A percentile compares a stretch with the other conserved stretches of the same genome.
Conservation (phyloP, 305 asterid species). For the Galium porrigens region DNA sequence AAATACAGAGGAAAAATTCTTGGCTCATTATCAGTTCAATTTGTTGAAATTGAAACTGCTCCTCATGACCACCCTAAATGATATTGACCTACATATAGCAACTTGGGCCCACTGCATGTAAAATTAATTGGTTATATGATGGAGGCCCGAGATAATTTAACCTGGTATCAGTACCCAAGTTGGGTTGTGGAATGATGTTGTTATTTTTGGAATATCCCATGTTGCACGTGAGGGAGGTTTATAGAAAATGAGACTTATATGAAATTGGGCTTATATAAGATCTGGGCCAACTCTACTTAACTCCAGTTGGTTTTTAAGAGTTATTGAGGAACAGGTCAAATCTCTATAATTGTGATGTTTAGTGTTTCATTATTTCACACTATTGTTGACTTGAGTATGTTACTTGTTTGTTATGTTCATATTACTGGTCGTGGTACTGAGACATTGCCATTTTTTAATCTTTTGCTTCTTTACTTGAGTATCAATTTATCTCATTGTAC, state of each 20-base stretch:
- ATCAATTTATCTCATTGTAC: constrained; percentile 12
- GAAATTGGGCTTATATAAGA: not conserved
- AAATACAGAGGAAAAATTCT: not conserved
- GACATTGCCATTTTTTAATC: not conserved
- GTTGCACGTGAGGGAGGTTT: not conserved
- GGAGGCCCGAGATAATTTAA: not conserved
- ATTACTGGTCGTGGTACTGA: not conserved
- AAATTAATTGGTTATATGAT: not conserved
- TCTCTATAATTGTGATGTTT: not conserved
- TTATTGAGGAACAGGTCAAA: no score
- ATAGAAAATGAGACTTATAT: not conserved
- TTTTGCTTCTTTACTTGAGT: not conserved
- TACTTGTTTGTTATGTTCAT: not conserved
- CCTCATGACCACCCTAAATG: not conserved
- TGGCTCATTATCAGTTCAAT: no score
- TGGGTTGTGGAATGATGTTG: not conserved
- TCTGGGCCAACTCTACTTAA: not conserved
- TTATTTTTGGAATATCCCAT: not conserved
- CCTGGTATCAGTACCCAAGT: not conserved
- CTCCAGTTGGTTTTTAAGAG: not conserved
- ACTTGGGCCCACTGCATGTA: not conserved
- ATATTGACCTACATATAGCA: not conserved
- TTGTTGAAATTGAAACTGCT: not conserved
- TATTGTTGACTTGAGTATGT: not conserved
- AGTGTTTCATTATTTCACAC: not conserved